Evolutionary conservation across 2,329 filamentous ascomycete species (phyloP).

Genomic region (Fonsecaea multimorphosa): DNA sequence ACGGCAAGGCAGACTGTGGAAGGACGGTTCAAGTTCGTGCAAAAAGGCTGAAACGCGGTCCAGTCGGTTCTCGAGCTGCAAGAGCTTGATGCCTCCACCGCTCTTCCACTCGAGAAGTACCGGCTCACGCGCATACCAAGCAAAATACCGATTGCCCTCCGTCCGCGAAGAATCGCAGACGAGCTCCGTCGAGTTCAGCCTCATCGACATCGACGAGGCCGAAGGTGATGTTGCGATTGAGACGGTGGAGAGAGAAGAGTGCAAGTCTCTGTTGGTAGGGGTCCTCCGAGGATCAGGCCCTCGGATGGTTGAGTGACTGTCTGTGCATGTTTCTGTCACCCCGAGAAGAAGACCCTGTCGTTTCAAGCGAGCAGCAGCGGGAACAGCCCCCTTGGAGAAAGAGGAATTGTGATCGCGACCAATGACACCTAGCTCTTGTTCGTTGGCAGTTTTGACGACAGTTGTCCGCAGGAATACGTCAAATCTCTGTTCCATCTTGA

Average conservation of each 20-base stretch:
- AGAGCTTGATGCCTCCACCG: constrained; percentile 2
- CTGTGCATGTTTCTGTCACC: not conserved
- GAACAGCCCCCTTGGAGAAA: constrained; percentile 5
- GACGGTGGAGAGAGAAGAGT: not conserved
- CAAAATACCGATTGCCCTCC: not conserved
- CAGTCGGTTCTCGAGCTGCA: not conserved
- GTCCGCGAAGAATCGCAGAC: not conserved
- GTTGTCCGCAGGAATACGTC: not conserved
- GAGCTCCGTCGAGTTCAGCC: not conserved
- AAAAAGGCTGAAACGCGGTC: constrained; percentile 8
- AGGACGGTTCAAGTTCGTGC: constrained; percentile 4
- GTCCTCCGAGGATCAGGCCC: not conserved
- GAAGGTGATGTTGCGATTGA: not conserved
- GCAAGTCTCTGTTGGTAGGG: not conserved
- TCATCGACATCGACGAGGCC: constrained; percentile 4
- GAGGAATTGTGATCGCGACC: constrained; percentile 1
- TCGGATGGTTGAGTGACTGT: not conserved
- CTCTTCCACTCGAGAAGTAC: constrained; percentile 7
- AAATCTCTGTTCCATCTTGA: constrained; percentile 3
- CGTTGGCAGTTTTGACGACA: constrained; percentile 8
- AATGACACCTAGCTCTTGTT: not conserved
- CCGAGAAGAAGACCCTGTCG: constrained; percentile 5
- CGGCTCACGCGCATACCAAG: constrained; percentile 8
- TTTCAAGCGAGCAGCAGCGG: not conserved
- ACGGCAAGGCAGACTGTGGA: constrained; percentile 5